Percentiles rank a stretch among this genome's conserved stretches.
Evolutionary conservation across 345 rosid species (phyloP).

Genomic region (Eucalyptus marginata): DNA sequence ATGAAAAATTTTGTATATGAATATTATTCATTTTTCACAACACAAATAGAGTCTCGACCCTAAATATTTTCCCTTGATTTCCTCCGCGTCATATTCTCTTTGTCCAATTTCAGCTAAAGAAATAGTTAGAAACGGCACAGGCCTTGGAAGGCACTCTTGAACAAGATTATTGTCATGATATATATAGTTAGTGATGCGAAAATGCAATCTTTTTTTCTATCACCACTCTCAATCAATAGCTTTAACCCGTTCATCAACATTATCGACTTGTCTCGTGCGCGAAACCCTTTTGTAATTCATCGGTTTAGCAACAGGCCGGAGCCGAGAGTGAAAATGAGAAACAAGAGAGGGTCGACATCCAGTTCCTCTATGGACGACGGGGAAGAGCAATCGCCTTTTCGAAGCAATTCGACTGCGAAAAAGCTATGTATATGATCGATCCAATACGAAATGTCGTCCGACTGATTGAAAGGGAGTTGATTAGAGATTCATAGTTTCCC

Average conservation of each 20-base stretch:
- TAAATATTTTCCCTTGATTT: neutral
- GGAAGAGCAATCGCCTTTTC: neutral
- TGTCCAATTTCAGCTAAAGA: neutral
- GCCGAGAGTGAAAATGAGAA: neutral
- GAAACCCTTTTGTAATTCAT: neutral
- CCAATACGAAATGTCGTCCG: neutral
- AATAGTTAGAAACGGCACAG: neutral
- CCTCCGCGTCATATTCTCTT: neutral
- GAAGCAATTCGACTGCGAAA: neutral
- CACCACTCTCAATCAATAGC: neutral
- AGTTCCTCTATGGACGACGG: neutral
- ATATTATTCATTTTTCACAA: neutral
- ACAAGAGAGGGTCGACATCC: neutral
- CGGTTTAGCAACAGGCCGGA: neutral
- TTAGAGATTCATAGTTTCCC: neutral
- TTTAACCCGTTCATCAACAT: neutral
- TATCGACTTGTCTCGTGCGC: neutral
- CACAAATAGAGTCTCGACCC: neutral
- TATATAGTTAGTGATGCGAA: neutral
- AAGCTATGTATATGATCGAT: neutral
- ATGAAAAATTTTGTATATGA: neutral
- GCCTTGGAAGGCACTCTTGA: neutral
- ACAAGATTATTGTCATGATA: neutral
- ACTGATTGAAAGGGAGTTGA: neutral
- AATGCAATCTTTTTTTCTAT: neutral